phyloP scores from a whole-genome alignment of 768 basidiomycete genomes.

The Imleria badia region DNA sequence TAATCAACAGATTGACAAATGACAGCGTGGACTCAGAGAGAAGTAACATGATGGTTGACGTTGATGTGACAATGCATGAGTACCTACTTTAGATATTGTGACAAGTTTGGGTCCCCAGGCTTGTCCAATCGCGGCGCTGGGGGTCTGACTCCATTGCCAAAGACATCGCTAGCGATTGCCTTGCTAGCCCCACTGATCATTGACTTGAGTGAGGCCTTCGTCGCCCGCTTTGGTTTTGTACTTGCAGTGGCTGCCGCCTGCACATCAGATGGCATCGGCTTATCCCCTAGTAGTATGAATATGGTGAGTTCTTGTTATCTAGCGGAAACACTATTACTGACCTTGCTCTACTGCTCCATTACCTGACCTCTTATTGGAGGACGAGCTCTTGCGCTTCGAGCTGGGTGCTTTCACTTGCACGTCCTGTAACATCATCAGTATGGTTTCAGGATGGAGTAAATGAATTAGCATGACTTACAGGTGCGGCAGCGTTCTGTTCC shows the following conservation, averaged over 20 bases:
- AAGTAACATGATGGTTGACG: constrained; percentile 5
- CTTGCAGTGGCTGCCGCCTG: background rate
- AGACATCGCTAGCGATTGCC: background rate
- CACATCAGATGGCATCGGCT: background rate
- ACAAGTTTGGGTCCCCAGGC: background rate
- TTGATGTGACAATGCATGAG: background rate
- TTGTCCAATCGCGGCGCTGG: background rate
- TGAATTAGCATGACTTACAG: background rate
- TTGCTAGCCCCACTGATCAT: background rate
- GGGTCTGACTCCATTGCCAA: background rate
- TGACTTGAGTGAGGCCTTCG: background rate
- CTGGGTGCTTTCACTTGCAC: background rate
- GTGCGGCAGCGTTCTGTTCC: background rate
- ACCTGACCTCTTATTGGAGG: background rate
- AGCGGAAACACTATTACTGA: background rate
- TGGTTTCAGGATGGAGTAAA: background rate
- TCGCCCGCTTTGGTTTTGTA: background rate
- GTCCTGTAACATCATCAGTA: background rate
- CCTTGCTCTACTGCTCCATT: background rate
- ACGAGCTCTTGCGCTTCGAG: background rate
- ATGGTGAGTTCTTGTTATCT: background rate
- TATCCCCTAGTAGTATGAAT: background rate
- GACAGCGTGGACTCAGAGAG: background rate
- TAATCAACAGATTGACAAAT: background rate
- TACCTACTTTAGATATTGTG: constrained; percentile 5